A percentile compares a stretch with the other conserved stretches of the same genome.
These are phyloP conservation scores for Erysimum cheiranthoides DNA, from an alignment of 345 rosid genomes.

Conservation along the genomic window DNA sequence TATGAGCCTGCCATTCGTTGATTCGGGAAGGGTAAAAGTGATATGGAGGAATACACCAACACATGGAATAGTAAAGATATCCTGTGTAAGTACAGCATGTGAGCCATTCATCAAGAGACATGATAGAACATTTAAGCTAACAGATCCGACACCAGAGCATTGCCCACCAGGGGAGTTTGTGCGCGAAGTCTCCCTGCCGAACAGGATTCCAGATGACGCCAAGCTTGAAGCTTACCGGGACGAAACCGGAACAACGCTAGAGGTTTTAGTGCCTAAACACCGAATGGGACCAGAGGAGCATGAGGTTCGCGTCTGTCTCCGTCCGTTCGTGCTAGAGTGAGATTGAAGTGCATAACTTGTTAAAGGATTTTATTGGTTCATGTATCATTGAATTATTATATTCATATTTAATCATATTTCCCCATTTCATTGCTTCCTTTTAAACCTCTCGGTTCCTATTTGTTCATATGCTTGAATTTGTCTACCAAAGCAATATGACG, in stretches of 20 bases:
- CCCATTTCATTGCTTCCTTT: neutral
- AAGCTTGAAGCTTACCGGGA: constrained; percentile 79
- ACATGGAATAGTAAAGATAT: constrained; percentile 84
- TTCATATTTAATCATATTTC: constrained; percentile 30
- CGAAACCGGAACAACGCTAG: constrained; percentile 74
- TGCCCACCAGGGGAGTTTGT: constrained; percentile 93
- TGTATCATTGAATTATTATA: constrained; percentile 39
- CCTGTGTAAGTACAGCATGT: constrained; percentile 75
- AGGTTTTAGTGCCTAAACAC: constrained; percentile 81
- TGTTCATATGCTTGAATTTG: neutral
- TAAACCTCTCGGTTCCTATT: neutral
- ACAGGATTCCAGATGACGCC: constrained; percentile 89
- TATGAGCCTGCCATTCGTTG: constrained; percentile 78
- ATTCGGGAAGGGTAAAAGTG: constrained; percentile 83
- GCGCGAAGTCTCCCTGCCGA: constrained; percentile 74
- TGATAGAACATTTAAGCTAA: constrained; percentile 86
- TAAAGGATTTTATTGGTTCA: constrained; percentile 32
- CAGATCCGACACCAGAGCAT: constrained; percentile 91
- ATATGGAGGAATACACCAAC: constrained; percentile 79
- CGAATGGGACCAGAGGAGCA: constrained; percentile 89
- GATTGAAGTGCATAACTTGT: constrained; percentile 13
- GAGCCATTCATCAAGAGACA: constrained; percentile 78
- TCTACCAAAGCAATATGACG: neutral
- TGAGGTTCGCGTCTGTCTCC: constrained; percentile 84
- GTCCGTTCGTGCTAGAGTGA: constrained; percentile 54